Percentiles rank a stretch among this genome's conserved stretches.
Conservation (phyloP, 192 early-diverging fungal species). For the Diversispora epigaea region DNA sequence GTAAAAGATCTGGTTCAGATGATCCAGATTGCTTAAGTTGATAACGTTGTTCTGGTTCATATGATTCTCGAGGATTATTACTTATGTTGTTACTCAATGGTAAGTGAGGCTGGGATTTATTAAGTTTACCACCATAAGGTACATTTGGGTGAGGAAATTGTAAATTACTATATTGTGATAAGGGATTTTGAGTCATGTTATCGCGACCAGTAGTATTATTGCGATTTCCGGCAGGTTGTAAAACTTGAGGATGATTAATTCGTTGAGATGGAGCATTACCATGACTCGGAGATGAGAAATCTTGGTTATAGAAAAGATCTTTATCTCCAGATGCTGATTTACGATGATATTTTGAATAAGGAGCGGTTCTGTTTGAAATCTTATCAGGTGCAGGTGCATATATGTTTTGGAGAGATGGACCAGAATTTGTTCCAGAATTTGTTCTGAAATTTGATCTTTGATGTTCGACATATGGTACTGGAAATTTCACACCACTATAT, state of each 20-base stretch:
- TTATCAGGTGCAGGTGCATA: not conserved
- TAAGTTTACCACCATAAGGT: not conserved
- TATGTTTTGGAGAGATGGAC: not conserved
- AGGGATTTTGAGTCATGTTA: not conserved
- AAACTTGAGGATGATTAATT: too few species aligned
- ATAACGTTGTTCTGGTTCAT: not conserved
- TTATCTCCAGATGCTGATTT: not conserved
- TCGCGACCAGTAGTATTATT: not conserved
- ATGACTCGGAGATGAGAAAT: not conserved
- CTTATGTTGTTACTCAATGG: not conserved
- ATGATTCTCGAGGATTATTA: not conserved
- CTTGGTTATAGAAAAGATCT: not conserved
- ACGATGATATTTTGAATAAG: not conserved
- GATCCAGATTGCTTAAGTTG: not conserved
- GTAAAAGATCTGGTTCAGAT: constrained; percentile 7
- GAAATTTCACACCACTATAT: not conserved
- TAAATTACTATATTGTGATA: not conserved
- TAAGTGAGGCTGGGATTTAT: constrained; percentile 15
- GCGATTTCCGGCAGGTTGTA: not conserved
- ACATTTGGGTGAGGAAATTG: not conserved
- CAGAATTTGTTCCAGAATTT: too few species aligned
- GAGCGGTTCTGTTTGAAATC: not conserved
- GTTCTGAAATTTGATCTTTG: too few species aligned
- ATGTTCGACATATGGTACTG: not conserved
- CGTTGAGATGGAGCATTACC: not conserved